A percentile compares a stretch with the other conserved stretches of the same genome.
These are phyloP conservation scores for Aspergillus novofumigatus DNA, from an alignment of 2,329 filamentous ascomycete genomes.

Conservation along the genomic window DNA sequence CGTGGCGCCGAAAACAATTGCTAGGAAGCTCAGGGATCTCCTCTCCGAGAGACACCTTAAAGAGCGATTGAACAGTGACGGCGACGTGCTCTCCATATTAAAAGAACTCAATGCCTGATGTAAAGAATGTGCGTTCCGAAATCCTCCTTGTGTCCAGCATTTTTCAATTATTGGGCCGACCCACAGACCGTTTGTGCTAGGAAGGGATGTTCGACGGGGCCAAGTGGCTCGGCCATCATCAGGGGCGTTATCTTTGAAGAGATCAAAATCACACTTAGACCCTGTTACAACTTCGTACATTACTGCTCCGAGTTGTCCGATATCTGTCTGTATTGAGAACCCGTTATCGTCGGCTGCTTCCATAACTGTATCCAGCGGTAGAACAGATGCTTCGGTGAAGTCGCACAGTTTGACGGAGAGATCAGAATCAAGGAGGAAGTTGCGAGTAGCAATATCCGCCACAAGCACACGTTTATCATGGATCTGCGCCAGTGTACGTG, in stretches of 20 bases:
- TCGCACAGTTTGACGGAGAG: constrained; percentile 22
- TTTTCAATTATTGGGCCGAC: background rate
- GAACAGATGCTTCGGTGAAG: constrained; percentile 2
- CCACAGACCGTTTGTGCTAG: background rate
- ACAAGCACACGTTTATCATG: constrained; percentile 24
- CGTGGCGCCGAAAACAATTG: no score
- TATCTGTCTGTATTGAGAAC: constrained; percentile 24
- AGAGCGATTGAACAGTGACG: no score
- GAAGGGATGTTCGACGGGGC: background rate
- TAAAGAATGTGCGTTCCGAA: background rate
- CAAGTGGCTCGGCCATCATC: background rate
- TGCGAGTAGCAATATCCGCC: constrained; percentile 25
- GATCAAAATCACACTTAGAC: constrained; percentile 17
- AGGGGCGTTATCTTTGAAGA: background rate
- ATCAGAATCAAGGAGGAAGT: constrained; percentile 26
- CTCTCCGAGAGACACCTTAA: no score
- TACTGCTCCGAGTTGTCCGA: constrained; percentile 23
- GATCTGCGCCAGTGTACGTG: constrained; percentile 20
- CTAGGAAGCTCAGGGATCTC: no score
- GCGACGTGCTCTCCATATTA: no score
- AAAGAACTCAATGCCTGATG: no score
- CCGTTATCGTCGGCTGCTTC: constrained; percentile 16
- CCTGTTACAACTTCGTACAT: constrained; percentile 27
- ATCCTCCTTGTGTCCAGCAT: background rate
- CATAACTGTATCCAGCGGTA: constrained; percentile 17